Conservation (phyloP, 768 basidiomycete genomes). For the Leccinum truebloodii region DNA sequence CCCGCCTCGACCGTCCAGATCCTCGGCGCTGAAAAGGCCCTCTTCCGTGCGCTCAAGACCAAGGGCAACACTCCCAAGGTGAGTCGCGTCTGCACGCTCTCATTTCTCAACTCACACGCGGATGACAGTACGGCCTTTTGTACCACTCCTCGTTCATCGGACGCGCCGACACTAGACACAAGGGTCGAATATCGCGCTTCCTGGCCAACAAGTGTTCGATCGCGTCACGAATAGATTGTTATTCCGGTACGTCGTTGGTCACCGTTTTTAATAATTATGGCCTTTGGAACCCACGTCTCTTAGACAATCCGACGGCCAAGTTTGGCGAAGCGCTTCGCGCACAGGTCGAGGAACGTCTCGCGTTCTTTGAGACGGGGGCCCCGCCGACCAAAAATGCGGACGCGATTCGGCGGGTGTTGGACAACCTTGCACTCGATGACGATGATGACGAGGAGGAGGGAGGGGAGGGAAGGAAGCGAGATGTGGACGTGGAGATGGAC, state of each 20-base stretch:
- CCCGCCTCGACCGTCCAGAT: conserved; percentile 98
- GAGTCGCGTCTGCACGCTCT: not conserved
- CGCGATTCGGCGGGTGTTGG: conserved; percentile 85
- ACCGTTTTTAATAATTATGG: not conserved
- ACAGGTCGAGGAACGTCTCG: conserved; percentile 94
- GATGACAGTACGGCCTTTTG: conserved; percentile 87
- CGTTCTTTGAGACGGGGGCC: conserved; percentile 90
- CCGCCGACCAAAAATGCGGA: conserved; percentile 91
- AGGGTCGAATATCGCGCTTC: conserved; percentile 98
- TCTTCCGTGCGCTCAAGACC: conserved; percentile 96
- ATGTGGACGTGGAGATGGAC: conserved; percentile 45
- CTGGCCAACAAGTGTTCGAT: conserved; percentile 98
- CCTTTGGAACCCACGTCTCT: not conserved
- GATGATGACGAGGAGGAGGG: conserved; percentile 58
- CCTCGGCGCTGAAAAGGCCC: conserved; percentile 95
- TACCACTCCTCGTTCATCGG: conserved; percentile 98
- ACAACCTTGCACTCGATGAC: conserved; percentile 70
- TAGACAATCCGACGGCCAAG: conserved; percentile 84
- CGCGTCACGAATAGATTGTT: conserved; percentile 96
- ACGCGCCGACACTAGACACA: conserved; percentile 90
- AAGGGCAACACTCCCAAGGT: conserved; percentile 99
- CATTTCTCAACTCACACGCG: not conserved
- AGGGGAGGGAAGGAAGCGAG: conserved; percentile 30
- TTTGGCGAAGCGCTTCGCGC: conserved; percentile 92
- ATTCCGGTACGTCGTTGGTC: conserved; percentile 55